Base-by-base conservation (phyloP, 2,329 filamentous ascomycete species). In the Chaetomium globosum region DNA sequence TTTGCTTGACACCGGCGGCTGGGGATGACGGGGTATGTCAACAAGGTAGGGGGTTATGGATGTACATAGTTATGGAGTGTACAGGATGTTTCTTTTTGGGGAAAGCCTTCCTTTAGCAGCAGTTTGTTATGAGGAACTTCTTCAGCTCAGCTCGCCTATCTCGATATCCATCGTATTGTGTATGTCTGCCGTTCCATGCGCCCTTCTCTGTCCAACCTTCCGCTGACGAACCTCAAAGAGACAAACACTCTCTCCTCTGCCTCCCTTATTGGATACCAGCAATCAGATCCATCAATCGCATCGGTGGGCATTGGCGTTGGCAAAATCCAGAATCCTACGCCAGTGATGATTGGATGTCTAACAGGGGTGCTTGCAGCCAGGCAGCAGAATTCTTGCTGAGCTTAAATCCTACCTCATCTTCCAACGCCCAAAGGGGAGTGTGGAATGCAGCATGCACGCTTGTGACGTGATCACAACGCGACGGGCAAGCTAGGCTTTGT, bases 371-470 rank as follows among this genome's bases (percentile, higher is more conserved):
- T 13, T 61, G 58, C 60, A 43, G 59, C 66, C 53, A 67, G 66
- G 66, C 66, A 67, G 61, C 66, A 65, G 52, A 43, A 67, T 67
- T 67, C 52, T 59, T 43, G 49, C 12, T 28, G 59, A 63, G 60
- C 63, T 63, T 63, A 54, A 64, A 66, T 66, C 57, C 65, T 64
- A 66, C 65, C 65, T 61, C 66, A 63, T 57, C 59, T 63, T 28
- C 26, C 48, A 21, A 53, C 54, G 12, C 28, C 23, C 31, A 23
- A 43, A 16, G n/a, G 31, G 46, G 39, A 10, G 6, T 36, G 33
- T 36, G 33, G 33, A 9, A 23, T 46, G 59, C 36, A 26, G 39
- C 43, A 46, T 66, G 64, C 64, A 64, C 48, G 33, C 39, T 53
- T 59, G 60, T 63, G 56, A 59, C 62, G 49, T 59, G 62, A 49